phyloP scores from a whole-genome alignment of 129 eudicot genomes.

The Tagetes patula region DNA sequence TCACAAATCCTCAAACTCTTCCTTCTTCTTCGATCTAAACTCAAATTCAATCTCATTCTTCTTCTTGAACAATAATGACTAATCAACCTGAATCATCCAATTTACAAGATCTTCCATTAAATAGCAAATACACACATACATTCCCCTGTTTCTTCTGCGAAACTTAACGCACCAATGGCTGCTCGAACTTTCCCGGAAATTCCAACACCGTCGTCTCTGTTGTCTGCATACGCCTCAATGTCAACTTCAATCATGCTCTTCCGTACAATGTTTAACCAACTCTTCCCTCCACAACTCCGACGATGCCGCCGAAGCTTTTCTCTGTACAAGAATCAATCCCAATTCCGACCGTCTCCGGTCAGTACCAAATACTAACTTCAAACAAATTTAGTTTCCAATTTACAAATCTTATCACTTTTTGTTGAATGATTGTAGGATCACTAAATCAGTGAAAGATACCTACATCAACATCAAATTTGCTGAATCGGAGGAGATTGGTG shows the following conservation, averaged over 20 bases:
- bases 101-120: too few species aligned
- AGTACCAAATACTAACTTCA: neutral
- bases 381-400: neutral
- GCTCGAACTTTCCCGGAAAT: conserved; percentile 34
- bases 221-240: conserved; percentile 70
- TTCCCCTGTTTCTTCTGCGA: conserved; percentile 27
- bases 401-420: neutral
- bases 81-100: too few species aligned
- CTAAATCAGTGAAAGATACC: conserved; percentile 42
- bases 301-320: conserved; percentile 61
- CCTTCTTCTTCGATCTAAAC: too few species aligned
- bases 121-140: neutral
- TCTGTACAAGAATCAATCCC: conserved; percentile 57
- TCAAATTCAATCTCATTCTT: too few species aligned
- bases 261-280: conserved; percentile 62
- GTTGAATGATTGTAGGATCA: conserved; percentile 23
- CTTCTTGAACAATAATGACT: too few species aligned
- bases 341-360: conserved; percentile 45
- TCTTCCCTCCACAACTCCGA: conserved; percentile 52
- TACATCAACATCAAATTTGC: conserved; percentile 45
- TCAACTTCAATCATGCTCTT: conserved; percentile 65
- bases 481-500: conserved; percentile 38
- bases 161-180: conserved; percentile 35
- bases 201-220: conserved; percentile 47
- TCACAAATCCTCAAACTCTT: too few species aligned